Percentiles rank a stretch among this genome's conserved stretches.
Conservation (phyloP, 441 rosid species). For the Biscutella laevigata region DNA sequence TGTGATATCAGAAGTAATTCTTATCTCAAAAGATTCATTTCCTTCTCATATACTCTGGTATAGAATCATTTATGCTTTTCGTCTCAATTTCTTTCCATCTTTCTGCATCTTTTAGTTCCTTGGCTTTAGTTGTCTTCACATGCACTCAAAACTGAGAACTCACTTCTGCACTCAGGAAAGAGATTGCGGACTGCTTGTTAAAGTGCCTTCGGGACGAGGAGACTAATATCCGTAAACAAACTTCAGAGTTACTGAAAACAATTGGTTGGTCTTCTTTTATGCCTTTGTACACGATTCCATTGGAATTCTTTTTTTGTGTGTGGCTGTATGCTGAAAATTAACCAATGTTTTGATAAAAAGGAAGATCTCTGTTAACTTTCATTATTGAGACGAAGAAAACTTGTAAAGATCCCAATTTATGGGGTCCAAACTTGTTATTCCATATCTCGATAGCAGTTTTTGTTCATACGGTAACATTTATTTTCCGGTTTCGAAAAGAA, state of each 20-base stretch:
- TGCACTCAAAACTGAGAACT: constrained; percentile 5
- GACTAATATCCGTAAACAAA: constrained; percentile 39
- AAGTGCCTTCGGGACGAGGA: constrained; percentile 58
- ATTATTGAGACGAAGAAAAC: background rate
- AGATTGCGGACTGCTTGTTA: constrained; percentile 51
- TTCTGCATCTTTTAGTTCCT: constrained; percentile 20
- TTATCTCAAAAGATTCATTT: constrained; percentile 35
- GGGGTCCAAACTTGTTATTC: background rate
- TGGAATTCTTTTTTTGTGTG: background rate
- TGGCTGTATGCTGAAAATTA: background rate
- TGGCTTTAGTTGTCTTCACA: constrained; percentile 3
- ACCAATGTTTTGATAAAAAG: background rate
- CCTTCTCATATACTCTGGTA: constrained; percentile 58
- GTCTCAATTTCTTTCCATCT: constrained; percentile 10
- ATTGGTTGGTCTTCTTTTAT: constrained; percentile 46
- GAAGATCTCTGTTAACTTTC: background rate
- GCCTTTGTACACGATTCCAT: background rate
- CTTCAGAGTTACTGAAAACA: constrained; percentile 49
- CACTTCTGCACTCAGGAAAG: constrained; percentile 46
- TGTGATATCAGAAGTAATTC: constrained; percentile 57
- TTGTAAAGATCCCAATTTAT: background rate
- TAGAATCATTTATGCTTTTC: constrained; percentile 8
- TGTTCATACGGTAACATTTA: background rate
- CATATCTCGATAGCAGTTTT: constrained; percentile 2
- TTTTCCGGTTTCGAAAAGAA: constrained; percentile 10